Conservation (phyloP, 495 filamentous ascomycete genomes). For the Evernia prunastri region DNA sequence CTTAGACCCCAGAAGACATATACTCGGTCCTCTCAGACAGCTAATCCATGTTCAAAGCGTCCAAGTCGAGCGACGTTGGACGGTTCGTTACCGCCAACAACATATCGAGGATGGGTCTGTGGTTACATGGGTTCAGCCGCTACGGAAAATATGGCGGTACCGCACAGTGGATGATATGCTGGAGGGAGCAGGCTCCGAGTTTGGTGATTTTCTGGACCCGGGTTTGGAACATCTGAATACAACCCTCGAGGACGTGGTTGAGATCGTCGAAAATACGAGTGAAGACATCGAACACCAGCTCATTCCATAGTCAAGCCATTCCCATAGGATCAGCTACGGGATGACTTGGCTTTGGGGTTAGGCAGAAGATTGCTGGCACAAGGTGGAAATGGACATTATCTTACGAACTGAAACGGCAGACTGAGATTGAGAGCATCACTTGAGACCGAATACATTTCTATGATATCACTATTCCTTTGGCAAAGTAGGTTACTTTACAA, state of each 20-base stretch:
- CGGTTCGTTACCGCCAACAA: background rate
- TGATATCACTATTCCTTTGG: background rate
- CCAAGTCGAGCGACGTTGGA: slow-evolving; percentile 14
- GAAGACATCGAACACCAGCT: background rate
- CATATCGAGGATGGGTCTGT: background rate
- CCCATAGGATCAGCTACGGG: background rate
- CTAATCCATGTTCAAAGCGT: background rate
- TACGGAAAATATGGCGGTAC: background rate
- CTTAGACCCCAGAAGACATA: slow-evolving; percentile 9
- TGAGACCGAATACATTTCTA: background rate
- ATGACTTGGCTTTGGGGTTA: background rate
- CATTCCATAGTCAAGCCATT: background rate
- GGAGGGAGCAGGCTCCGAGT: background rate
- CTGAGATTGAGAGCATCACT: background rate
- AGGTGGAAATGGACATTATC: background rate
- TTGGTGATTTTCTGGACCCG: background rate
- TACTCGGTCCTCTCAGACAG: slow-evolving; percentile 7
- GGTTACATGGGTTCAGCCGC: background rate
- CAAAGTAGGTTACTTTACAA: background rate
- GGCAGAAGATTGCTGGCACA: background rate
- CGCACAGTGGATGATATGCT: slow-evolving; percentile 9
- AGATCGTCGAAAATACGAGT: background rate
- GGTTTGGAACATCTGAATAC: background rate
- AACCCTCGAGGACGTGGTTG: background rate
- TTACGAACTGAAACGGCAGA: background rate